Percentiles rank a stretch among this genome's conserved stretches.
phyloP scores from a whole-genome alignment of 805 yeast species.

The Metschnikowia dekortorum region DNA sequence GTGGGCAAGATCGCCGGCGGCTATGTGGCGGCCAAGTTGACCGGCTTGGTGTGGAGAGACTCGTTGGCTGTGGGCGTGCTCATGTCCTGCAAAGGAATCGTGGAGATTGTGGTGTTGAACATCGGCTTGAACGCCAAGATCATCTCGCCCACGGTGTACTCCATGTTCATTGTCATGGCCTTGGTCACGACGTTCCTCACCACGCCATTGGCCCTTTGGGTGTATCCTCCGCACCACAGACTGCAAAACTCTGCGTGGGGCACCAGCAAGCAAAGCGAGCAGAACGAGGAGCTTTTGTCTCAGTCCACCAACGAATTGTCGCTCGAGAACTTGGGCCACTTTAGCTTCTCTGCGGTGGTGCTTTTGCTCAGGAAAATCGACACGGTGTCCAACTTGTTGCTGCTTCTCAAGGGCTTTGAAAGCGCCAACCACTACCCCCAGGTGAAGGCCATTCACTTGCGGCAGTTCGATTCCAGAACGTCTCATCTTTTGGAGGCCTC shows the following conservation, averaged over 20 bases:
- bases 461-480: slow-evolving; percentile 62
- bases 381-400: slow-evolving; percentile 30
- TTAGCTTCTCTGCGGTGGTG: slow-evolving; percentile 22
- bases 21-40: slow-evolving; percentile 53
- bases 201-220: slow-evolving; percentile 62
- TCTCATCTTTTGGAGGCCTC: slow-evolving; percentile 69
- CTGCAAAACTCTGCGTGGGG: slow-evolving; percentile 40
- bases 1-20: slow-evolving; percentile 68
- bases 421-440: slow-evolving; percentile 18
- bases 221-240: slow-evolving; percentile 61
- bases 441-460: slow-evolving; percentile 51
- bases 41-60: slow-evolving; percentile 69
- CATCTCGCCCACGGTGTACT: slow-evolving; percentile 58
- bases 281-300: slow-evolving; percentile 4
- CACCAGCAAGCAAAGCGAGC: slow-evolving; percentile 15
- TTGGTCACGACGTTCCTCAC: slow-evolving; percentile 73
- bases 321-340: slow-evolving; percentile 17
- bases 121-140: slow-evolving; percentile 72
- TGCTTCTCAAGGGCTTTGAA: slow-evolving; percentile 25
- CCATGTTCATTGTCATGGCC: slow-evolving; percentile 85
- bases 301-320: slow-evolving; percentile 9
- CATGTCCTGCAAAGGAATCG: slow-evolving; percentile 88
- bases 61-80: slow-evolving; percentile 70
- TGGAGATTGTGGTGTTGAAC: slow-evolving; percentile 73
- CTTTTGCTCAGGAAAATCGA: slow-evolving; percentile 29